Percentiles rank a stretch among this genome's conserved stretches.
These are phyloP conservation scores for Rhizopus arrhizus DNA, from an alignment of 371 early-diverging fungal genomes.

Conservation along the genomic window DNA sequence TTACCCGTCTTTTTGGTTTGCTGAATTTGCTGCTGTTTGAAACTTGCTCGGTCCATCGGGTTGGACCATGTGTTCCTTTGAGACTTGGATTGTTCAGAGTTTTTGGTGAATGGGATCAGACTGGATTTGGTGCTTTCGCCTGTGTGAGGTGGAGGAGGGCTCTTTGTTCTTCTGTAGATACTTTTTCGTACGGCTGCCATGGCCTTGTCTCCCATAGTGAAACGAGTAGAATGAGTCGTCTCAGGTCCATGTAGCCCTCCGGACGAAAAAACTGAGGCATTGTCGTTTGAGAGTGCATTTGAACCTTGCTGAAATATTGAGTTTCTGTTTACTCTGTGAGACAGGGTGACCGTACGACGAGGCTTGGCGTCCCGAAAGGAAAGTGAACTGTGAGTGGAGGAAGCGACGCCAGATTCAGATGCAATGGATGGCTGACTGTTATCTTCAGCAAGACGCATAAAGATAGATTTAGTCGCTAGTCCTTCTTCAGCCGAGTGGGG, in stretches of 20 bases:
- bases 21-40: constrained; percentile 4
- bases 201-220: constrained; percentile 16
- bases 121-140: background rate
- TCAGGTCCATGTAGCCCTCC: background rate
- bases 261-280: background rate
- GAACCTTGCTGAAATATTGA: background rate
- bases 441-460: constrained; percentile 4
- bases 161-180: constrained; percentile 25
- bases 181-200: constrained; percentile 27
- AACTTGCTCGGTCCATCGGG: constrained; percentile 14
- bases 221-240: constrained; percentile 6
- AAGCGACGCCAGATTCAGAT: background rate
- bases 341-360: background rate
- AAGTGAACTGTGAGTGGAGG: background rate
- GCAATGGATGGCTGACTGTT: background rate
- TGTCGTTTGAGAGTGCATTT: constrained; percentile 3
- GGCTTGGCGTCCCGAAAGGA: background rate
- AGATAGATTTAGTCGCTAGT: background rate
- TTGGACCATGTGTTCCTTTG: constrained; percentile 18
- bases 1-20: constrained; percentile 47
- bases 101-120: constrained; percentile 10
- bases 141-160: constrained; percentile 1
- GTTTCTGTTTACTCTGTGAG: background rate
- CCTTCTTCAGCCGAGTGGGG: background rate
- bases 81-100: background rate